phyloP scores from a whole-genome alignment of 129 eudicot genomes.

The Flaveria robusta region DNA sequence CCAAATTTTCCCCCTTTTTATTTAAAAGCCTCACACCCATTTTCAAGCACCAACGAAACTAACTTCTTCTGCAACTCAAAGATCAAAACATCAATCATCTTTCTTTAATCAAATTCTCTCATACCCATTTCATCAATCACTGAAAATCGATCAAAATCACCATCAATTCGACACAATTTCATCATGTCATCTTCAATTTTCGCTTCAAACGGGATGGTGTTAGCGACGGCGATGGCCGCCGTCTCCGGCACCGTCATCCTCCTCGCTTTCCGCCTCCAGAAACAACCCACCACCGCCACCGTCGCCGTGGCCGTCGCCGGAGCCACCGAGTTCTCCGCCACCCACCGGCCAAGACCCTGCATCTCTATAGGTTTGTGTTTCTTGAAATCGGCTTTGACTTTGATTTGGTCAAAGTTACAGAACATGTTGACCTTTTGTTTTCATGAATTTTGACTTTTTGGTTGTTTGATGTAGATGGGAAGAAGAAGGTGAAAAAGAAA shows the following conservation, averaged over 20 bases:
- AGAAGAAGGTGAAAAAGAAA: constrained; percentile 54
- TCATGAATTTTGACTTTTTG: neutral
- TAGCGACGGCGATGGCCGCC: constrained; percentile 77
- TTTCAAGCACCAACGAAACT: constrained; percentile 32
- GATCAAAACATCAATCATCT: neutral
- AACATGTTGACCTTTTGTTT: neutral
- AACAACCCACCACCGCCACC: constrained; percentile 27
- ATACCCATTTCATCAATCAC: constrained; percentile 25
- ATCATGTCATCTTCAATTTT: constrained; percentile 48
- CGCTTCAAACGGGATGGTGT: constrained; percentile 23
- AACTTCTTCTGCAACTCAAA: constrained; percentile 30
- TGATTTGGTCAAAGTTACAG: constrained; percentile 12
- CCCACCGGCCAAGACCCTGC: constrained; percentile 54
- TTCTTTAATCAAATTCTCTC: constrained; percentile 8
- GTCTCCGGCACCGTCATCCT: constrained; percentile 74
- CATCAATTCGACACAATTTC: neutral
- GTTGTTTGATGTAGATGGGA: constrained; percentile 33
- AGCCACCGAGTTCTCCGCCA: constrained; percentile 32
- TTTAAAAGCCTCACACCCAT: constrained; percentile 23
- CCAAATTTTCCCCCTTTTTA: constrained; percentile 34
- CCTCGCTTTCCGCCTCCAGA: constrained; percentile 60
- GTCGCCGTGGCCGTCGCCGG: constrained; percentile 9
- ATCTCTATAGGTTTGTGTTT: constrained; percentile 53
- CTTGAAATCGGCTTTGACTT: constrained; percentile 24
- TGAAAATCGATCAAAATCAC: neutral